Evolutionary conservation across 208 protist genomes (phyloP).

Genomic region (Naegleria fowleri): DNA sequence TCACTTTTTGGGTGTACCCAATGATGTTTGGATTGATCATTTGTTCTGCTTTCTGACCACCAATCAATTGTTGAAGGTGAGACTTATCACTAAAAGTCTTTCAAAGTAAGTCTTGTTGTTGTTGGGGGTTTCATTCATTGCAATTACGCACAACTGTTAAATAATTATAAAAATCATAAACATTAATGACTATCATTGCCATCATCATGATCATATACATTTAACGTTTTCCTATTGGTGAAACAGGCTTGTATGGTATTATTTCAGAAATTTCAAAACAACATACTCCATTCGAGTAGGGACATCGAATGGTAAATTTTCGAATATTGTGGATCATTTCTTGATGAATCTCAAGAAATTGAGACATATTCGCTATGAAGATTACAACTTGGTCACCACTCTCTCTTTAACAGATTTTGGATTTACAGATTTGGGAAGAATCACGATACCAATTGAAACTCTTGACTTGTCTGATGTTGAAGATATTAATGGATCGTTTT

Average conservation of each 20-base stretch:
- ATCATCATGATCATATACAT: too few species aligned
- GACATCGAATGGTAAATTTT: background rate
- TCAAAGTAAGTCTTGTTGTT: background rate
- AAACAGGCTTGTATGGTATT: background rate
- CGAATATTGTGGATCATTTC: background rate
- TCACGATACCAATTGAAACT: background rate
- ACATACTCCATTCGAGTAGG: background rate
- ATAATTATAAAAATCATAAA: too few species aligned
- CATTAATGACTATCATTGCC: too few species aligned
- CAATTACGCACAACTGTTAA: too few species aligned
- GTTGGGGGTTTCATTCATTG: too few species aligned
- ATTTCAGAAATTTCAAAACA: background rate
- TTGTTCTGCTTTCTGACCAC: background rate
- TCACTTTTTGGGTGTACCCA: background rate
- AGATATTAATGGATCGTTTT: background rate
- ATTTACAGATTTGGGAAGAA: background rate
- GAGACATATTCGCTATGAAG: background rate
- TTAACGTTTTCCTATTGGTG: too few species aligned
- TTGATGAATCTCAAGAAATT: background rate
- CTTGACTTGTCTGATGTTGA: background rate
- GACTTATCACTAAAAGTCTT: background rate
- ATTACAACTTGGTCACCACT: background rate
- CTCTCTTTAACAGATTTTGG: background rate
- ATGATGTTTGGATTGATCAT: background rate
- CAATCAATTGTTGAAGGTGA: background rate